A percentile compares a stretch with the other conserved stretches of the same genome.
These are phyloP conservation scores for Rhypophila decipiens DNA, from an alignment of 495 filamentous ascomycete species.

Conservation along the genomic window DNA sequence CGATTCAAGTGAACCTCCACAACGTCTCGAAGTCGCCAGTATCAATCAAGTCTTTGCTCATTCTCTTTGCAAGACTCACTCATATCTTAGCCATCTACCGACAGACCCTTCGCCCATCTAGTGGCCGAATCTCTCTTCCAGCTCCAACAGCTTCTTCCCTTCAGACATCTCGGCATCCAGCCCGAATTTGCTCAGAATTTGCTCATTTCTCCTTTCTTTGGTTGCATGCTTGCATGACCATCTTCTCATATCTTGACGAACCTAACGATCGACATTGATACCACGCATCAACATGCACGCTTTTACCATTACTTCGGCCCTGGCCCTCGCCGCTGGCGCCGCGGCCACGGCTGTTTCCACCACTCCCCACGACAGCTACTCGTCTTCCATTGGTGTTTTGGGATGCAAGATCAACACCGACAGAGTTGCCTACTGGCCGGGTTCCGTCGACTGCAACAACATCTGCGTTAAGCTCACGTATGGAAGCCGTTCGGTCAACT, in stretches of 20 bases:
- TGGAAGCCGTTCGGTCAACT: constrained; percentile 25
- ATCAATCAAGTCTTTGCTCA: not conserved
- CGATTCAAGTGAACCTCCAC: not conserved
- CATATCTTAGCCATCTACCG: not conserved
- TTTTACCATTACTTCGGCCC: not conserved
- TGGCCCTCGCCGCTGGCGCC: not conserved
- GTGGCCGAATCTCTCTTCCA: not conserved
- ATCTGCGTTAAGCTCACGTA: constrained; percentile 34
- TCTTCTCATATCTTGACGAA: not conserved
- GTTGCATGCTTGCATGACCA: not conserved
- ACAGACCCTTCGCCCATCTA: not conserved
- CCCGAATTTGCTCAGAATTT: not conserved
- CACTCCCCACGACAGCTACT: constrained; percentile 36
- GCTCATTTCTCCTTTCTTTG: not conserved
- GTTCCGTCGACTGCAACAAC: constrained; percentile 33
- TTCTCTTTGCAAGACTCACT: not conserved
- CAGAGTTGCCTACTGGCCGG: constrained; percentile 36
- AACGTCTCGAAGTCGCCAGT: not conserved
- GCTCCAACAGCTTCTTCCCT: not conserved
- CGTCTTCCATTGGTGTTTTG: constrained; percentile 36
- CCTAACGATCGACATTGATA: not conserved
- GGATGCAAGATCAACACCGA: constrained; percentile 39
- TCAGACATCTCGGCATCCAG: not conserved
- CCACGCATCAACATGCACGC: not conserved
- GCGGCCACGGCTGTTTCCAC: not conserved